phyloP scores from a whole-genome alignment of 306 rosid species.

The Inga oerstediana region DNA sequence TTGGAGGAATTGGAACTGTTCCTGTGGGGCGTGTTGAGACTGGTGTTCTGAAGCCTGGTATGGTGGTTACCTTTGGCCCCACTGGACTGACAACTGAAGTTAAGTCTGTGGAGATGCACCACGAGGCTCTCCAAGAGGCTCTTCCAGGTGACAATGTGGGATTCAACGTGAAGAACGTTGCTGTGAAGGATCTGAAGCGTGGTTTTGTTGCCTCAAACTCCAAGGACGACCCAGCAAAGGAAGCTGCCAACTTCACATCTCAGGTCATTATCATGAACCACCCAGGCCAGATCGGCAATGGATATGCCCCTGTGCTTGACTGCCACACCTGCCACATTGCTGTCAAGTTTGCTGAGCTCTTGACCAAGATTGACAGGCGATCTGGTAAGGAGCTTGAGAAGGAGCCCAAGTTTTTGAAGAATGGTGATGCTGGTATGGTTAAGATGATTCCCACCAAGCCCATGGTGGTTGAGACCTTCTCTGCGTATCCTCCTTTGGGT shows the following conservation, averaged over 20 bases:
- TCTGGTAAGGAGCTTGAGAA: conserved; percentile 54
- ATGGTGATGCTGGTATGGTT: conserved; percentile 84
- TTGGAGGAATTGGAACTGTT: conserved; percentile 94
- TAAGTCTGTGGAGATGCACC: conserved; percentile 56
- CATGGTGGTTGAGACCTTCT: conserved; percentile 90
- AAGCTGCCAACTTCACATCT: conserved; percentile 82
- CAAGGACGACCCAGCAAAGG: conserved; percentile 95
- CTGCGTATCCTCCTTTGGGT: conserved; percentile 84
- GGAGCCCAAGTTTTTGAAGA: conserved; percentile 59
- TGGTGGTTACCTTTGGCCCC: conserved; percentile 47
- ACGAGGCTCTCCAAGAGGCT: conserved; percentile 42
- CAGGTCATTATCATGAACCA: conserved; percentile 95
- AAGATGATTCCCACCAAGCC: conserved; percentile 94
- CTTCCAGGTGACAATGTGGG: conserved; percentile 60
- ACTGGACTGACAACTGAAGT: conserved; percentile 50
- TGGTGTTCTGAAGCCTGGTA: conserved; percentile 39
- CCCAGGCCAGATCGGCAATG: conserved; percentile 92
- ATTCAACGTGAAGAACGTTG: conserved; percentile 91
- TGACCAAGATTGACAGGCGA: conserved; percentile 59
- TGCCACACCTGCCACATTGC: conserved; percentile 74
- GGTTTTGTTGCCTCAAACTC: conserved; percentile 91
- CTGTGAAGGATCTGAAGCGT: conserved; percentile 96
- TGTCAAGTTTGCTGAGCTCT: conserved; percentile 49
- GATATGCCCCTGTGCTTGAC: conserved; percentile 90
- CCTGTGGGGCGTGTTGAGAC: conserved; percentile 94